Percentiles rank a stretch among this genome's conserved stretches.
phyloP scores from a whole-genome alignment of 495 filamentous ascomycete species.

The Penicillium roqueforti region DNA sequence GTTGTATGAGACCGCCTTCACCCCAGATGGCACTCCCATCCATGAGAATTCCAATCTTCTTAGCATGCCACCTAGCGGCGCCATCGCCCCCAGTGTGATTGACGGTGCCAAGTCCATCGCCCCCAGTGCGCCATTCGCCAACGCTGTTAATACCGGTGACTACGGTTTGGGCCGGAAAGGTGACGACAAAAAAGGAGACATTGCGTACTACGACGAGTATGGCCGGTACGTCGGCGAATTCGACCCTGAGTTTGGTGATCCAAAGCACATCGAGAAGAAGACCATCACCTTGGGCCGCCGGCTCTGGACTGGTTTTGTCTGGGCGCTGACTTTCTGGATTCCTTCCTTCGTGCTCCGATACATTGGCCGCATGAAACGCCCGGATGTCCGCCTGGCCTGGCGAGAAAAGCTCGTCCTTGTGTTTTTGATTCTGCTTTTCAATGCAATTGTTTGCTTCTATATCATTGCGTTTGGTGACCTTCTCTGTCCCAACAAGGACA shows the following conservation, averaged over 20 bases:
- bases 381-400: constrained; percentile 96
- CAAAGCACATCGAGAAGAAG: constrained; percentile 71
- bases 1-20: constrained; percentile 30
- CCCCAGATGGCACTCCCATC: constrained; percentile 39
- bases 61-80: constrained; percentile 54
- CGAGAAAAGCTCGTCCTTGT: constrained; percentile 87
- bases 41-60: constrained; percentile 58
- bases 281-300: constrained; percentile 59
- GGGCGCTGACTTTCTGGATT: constrained; percentile 91
- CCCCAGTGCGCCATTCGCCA: constrained; percentile 63
- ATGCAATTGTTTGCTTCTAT: constrained; percentile 84
- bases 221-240: constrained; percentile 54
- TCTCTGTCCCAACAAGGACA: constrained; percentile 87
- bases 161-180: constrained; percentile 84
- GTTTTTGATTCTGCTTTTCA: constrained; percentile 75
- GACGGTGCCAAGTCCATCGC: constrained; percentile 65
- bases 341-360: constrained; percentile 77
- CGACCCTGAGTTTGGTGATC: constrained; percentile 72
- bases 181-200: constrained; percentile 68
- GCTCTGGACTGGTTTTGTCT: constrained; percentile 75
- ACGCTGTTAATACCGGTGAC: constrained; percentile 54
- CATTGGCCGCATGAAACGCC: constrained; percentile 92
- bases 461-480: constrained; percentile 82
- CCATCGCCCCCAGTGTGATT: constrained; percentile 55
- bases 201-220: constrained; percentile 58